phyloP scores from a whole-genome alignment of 2,329 filamentous ascomycete species.

The Aspergillus costaricaensis region DNA sequence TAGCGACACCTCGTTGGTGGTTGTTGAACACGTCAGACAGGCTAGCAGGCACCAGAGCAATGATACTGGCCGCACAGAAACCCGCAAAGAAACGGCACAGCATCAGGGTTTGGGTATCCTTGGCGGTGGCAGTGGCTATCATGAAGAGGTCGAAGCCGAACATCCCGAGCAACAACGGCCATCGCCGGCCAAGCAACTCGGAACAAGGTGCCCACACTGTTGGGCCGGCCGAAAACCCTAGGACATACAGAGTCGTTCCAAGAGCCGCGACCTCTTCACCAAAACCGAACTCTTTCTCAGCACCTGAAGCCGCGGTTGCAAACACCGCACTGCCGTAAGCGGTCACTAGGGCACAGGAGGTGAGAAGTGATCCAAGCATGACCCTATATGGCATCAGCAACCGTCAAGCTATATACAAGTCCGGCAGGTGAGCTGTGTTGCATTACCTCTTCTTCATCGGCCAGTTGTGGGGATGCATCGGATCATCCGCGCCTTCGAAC shows the following conservation, averaged over 20 bases:
- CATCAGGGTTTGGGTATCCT: constrained; percentile 42
- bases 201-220: constrained; percentile 62
- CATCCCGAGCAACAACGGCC: constrained; percentile 50
- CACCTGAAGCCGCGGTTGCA: constrained; percentile 60
- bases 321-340: constrained; percentile 63
- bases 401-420: too few species aligned
- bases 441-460: constrained; percentile 45
- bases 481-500: constrained; percentile 55
- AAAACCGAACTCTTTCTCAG: constrained; percentile 52
- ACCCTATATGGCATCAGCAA: constrained; percentile 14
- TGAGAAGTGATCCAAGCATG: constrained; percentile 19
- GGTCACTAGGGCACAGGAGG: constrained; percentile 37
- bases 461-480: constrained; percentile 56
- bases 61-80: constrained; percentile 44
- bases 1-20: constrained; percentile 38
- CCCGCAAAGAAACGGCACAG: constrained; percentile 48
- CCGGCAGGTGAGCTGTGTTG: background rate
- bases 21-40: constrained; percentile 54
- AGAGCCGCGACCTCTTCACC: constrained; percentile 44
- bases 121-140: constrained; percentile 46
- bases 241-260: constrained; percentile 50
- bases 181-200: constrained; percentile 59
- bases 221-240: constrained; percentile 59
- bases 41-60: constrained; percentile 44
- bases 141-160: constrained; percentile 46